Base-by-base conservation (phyloP, 345 rosid species). In the Linum lewisii region DNA sequence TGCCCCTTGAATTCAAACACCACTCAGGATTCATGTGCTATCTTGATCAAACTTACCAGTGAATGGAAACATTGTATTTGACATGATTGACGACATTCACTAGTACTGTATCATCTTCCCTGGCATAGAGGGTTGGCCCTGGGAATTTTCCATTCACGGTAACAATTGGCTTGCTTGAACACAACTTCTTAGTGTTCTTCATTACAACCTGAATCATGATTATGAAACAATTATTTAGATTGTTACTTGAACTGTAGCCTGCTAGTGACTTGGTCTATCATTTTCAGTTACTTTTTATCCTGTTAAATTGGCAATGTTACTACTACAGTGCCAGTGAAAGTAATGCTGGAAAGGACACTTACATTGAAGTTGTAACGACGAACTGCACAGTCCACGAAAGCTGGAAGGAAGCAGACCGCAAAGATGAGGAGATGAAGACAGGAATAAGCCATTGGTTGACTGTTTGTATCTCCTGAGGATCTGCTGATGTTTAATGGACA, bases 31-130 rank as follows among this genome's bases (percentile, higher is more conserved):
- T 49, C n/a, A n/a, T n/a, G n/a, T n/a, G n/a, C n/a, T n/a, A n/a
- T n/a, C 18, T 49, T 20, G 21, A 20, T 15, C n/a, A 47, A n/a
- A 19, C 52, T 15, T 49, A 49, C 52, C 52, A 49, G 52, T 49
- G 52, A 49, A 49, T 49, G 52, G 52, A 49, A 15, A 49, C 52
- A 20, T 49, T 49, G 52, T 49, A 49, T 49, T 49, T 49, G 52
- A 49, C 52, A 49, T 49, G 52, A 20, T 49, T 49, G 52, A 49
- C 52, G 52, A 49, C 52, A 15, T 49, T 49, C 19, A 49, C 52
- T 15, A 49, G 52, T 15, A 49, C 52, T 15, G 18, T 49, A 20
- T 49, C 52, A 20, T 20, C 52, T 49, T 49, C 52, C 52, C 52
- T 49, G 13, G 52, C 52, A 20, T 49, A 49, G 52, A 49, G 52